Evolutionary conservation across 2,329 filamentous ascomycete species (phyloP).

Genomic region (Leptoxyphium fumago): DNA sequence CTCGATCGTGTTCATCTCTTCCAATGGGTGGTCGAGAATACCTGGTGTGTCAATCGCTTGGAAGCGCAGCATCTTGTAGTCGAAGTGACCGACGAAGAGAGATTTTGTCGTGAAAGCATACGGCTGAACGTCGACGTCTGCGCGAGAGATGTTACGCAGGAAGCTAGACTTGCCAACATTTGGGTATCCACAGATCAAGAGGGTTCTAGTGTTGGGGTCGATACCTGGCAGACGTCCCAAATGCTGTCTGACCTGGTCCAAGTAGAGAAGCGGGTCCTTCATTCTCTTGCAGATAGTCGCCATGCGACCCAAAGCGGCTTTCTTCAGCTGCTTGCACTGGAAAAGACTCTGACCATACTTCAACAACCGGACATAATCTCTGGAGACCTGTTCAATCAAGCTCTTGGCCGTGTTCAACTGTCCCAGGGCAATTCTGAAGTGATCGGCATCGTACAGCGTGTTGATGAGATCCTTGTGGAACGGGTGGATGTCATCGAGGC

Average conservation of each 20-base stretch:
- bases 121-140: constrained; percentile 92
- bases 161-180: constrained; percentile 98
- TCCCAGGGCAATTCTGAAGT: constrained; percentile 91
- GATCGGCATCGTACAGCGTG: constrained; percentile 95
- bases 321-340: constrained; percentile 98
- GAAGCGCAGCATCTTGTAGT: constrained; percentile 85
- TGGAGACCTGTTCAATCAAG: constrained; percentile 85
- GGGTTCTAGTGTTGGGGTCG: constrained; percentile 89
- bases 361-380: constrained; percentile 89
- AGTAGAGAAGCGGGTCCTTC: constrained; percentile 86
- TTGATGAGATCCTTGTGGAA: constrained; percentile 90
- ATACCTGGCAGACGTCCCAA: constrained; percentile 95
- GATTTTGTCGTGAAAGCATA: constrained; percentile 98
- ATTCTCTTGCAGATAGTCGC: constrained; percentile 89
- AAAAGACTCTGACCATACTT: constrained; percentile 95
- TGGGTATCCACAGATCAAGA: constrained; percentile 93
- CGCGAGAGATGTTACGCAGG: constrained; percentile 76
- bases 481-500: constrained; percentile 85
- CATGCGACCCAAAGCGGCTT: constrained; percentile 92
- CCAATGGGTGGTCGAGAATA: constrained; percentile 90
- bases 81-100: constrained; percentile 93
- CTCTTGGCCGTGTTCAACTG: constrained; percentile 94
- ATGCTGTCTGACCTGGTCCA: constrained; percentile 95
- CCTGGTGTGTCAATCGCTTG: constrained; percentile 97
- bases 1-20: constrained; percentile 99